phyloP scores from a whole-genome alignment of 345 rosid genomes.

The Lenwebbia sp. region DNA sequence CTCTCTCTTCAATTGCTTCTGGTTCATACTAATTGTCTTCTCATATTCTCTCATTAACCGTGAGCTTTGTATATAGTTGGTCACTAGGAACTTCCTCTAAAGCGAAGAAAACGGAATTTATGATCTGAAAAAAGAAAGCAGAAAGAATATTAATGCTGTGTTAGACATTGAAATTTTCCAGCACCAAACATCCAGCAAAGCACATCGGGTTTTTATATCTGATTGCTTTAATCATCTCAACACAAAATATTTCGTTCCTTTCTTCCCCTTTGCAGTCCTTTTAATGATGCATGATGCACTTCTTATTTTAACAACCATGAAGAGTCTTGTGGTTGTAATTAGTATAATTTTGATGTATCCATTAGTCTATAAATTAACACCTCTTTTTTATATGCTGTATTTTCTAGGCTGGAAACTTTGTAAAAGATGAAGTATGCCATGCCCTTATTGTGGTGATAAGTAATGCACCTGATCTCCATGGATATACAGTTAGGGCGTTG shows the following conservation, averaged over 20 bases:
- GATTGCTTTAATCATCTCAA: neutral
- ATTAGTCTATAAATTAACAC: neutral
- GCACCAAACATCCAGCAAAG: neutral
- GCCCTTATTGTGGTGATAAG: slow-evolving; percentile 88
- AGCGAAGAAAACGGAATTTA: neutral
- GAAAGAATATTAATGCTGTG: neutral
- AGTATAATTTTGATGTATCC: neutral
- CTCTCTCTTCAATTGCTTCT: neutral
- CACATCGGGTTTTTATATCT: neutral
- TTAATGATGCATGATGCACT: neutral
- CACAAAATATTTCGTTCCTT: neutral
- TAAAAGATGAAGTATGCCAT: slow-evolving; percentile 98
- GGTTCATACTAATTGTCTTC: neutral
- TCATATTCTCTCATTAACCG: neutral
- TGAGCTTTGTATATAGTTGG: neutral
- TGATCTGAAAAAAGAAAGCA: neutral
- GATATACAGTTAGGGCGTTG: slow-evolving; percentile 81
- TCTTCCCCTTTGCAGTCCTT: neutral
- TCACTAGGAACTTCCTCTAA: neutral
- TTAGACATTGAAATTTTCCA: neutral
- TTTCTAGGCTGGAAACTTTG: slow-evolving; percentile 90
- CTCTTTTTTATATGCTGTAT: neutral
- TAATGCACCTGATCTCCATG: slow-evolving; percentile 95
- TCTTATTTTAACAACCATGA: neutral
- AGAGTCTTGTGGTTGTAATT: neutral